Evolutionary conservation across 768 basidiomycete species (phyloP).

Genomic region (Lyophyllum atratum): DNA sequence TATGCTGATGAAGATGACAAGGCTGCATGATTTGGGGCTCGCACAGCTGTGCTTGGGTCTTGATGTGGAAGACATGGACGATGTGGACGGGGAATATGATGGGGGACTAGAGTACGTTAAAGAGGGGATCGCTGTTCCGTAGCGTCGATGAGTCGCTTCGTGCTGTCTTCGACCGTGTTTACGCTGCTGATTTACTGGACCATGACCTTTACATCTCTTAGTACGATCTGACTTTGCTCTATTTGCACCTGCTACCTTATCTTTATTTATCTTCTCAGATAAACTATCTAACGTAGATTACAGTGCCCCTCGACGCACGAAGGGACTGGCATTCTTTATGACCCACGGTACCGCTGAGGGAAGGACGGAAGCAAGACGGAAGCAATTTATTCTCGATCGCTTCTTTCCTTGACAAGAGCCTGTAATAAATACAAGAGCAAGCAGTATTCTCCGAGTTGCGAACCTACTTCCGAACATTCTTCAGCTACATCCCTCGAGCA

Average conservation of each 20-base stretch:
- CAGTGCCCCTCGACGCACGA: too few species aligned
- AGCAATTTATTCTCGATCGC: too few species aligned
- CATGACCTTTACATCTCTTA: neutral
- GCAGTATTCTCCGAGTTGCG: neutral
- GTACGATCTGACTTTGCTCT: neutral
- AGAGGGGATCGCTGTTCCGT: neutral
- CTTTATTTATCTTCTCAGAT: too few species aligned
- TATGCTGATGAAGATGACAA: constrained; percentile 75
- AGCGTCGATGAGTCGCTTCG: neutral
- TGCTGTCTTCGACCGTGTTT: neutral
- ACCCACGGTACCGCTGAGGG: too few species aligned
- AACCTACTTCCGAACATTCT: neutral
- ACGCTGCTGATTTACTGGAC: neutral
- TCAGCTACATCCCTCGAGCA: too few species aligned
- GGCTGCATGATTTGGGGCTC: constrained; percentile 72
- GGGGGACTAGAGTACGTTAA: neutral
- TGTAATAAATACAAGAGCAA: neutral
- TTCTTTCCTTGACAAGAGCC: too few species aligned
- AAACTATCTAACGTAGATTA: too few species aligned
- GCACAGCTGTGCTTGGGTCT: constrained; percentile 58
- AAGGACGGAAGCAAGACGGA: too few species aligned
- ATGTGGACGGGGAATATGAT: neutral
- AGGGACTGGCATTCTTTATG: too few species aligned
- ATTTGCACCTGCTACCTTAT: neutral
- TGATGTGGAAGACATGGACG: constrained; percentile 18